Base-by-base conservation (phyloP, 2,329 filamentous ascomycete genomes). In the Phyllosticta citrichinensis region DNA sequence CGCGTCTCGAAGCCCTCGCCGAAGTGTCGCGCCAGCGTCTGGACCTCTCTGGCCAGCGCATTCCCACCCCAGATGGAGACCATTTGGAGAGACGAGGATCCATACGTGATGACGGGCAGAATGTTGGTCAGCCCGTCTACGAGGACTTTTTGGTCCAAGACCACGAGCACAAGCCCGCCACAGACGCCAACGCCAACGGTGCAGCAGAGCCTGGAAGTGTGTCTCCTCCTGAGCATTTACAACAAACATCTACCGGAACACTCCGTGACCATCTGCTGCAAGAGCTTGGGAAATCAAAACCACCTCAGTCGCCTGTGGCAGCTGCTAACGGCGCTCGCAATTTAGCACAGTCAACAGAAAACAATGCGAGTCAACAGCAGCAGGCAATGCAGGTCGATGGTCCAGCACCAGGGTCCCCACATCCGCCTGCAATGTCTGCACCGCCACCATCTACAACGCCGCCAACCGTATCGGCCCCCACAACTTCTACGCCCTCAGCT, bases 1-100 rank as follows among this genome's bases (percentile, higher is more conserved):
- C 89, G 63, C 89, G 89, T 1, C 79, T 96, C 47, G 89, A 95
- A 71, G 91, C 91, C 5, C 80, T 96, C 22, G 91, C 91, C 33
- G 91, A 96, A 74, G 91, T 92, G 0, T 95, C 91, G 56, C 83
- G 90, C 57, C 89, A 89, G 71, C 77, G 77, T 64, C 66, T 94
- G 62, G 88, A 88, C 66, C 78, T 64, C 69, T 80, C 70, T 63
- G 79, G 74, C 66, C 76, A 73, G 71, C 79, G 74, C 66, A 72
- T 69, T 65, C 70, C 55, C 62, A 71, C 60, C 33, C 60, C 60
- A 55, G 60, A 55, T 25, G 55, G 62, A 68, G 6, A 69, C 66
- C 47, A 70, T 68, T 60, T 52, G 53, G 62, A 66, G 64, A n/a
- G 64, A 64, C 51, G 62, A 47, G 61, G 64, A 66, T 35, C 62